These are phyloP conservation scores for Colletotrichum falcatum DNA, from an alignment of 2,329 filamentous ascomycete genomes.

Conservation along the genomic window DNA sequence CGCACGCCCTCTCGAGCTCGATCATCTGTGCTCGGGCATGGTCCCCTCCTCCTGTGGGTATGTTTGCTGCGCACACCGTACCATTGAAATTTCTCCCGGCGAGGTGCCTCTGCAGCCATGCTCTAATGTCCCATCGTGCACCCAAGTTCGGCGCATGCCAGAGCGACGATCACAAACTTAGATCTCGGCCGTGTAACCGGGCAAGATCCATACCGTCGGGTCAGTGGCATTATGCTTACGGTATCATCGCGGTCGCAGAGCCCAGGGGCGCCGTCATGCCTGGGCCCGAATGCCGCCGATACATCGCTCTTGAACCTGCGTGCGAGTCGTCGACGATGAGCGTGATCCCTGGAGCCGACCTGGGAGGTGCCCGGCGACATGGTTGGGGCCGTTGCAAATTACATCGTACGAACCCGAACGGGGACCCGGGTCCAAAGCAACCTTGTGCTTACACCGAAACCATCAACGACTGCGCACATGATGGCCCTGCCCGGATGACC, in stretches of 20 bases:
- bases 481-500: constrained; percentile 62
- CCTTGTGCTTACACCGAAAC: neutral
- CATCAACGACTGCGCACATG: constrained; percentile 52
- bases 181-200: constrained; percentile 61
- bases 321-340: neutral
- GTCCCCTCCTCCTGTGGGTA: constrained; percentile 64
- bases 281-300: constrained; percentile 71
- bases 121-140: constrained; percentile 58
- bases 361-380: too few relatives aligned
- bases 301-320: constrained; percentile 65
- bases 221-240: constrained; percentile 66
- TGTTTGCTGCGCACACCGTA: too few relatives aligned
- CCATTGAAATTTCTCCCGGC: constrained; percentile 65
- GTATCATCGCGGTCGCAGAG: constrained; percentile 66
- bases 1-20: constrained; percentile 54
- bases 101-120: constrained; percentile 58
- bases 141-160: constrained; percentile 59
- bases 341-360: neutral
- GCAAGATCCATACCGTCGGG: constrained; percentile 75
- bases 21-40: constrained; percentile 72
- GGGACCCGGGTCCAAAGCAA: neutral
- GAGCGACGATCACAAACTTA: constrained; percentile 71
- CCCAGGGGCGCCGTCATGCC: constrained; percentile 62
- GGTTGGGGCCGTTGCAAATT: neutral
- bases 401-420: too few relatives aligned